Evolutionary conservation across 352 stramenopile species (phyloP).

Genomic region (Sclerospora graminicola): DNA sequence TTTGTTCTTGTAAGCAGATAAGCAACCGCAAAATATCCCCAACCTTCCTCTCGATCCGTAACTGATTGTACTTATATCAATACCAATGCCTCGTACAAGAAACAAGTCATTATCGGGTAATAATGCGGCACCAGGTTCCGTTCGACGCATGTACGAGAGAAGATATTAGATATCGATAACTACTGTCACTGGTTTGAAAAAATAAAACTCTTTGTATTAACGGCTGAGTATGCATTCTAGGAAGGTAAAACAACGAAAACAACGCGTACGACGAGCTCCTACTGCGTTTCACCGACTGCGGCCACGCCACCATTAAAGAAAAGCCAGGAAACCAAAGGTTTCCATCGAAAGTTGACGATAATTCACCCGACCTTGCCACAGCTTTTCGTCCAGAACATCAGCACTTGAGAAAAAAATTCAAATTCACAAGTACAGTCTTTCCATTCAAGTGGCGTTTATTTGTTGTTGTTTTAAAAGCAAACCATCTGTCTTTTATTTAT

Average conservation of each 20-base stretch:
- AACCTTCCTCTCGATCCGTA: neutral
- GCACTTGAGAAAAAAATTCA: conserved; percentile 25
- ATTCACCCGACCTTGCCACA: neutral
- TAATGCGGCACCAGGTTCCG: conserved; percentile 14
- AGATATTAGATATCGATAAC: neutral
- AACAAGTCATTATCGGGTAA: conserved; percentile 18
- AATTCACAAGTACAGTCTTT: conserved; percentile 21
- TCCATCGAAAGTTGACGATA: conserved; percentile 4
- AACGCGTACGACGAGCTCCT: conserved; percentile 21
- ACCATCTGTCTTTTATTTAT: neutral
- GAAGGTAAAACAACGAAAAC: conserved; percentile 16
- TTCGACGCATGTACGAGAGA: conserved; percentile 26
- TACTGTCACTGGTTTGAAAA: neutral
- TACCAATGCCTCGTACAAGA: conserved; percentile 15
- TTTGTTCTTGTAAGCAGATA: conserved; percentile 21
- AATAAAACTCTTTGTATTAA: neutral
- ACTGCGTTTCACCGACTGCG: conserved; percentile 17
- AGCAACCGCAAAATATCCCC: neutral
- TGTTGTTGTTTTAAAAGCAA: no score
- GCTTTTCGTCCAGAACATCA: conserved; percentile 20
- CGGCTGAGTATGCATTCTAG: conserved; percentile 6
- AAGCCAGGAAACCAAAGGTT: conserved; percentile 15
- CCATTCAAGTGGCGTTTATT: neutral
- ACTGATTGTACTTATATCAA: conserved; percentile 1
- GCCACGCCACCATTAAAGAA: conserved; percentile 9